Percentiles rank a stretch among this genome's conserved stretches.
Conservation (phyloP, 2,329 filamentous ascomycete species). For the Mollisia scopiformis region DNA sequence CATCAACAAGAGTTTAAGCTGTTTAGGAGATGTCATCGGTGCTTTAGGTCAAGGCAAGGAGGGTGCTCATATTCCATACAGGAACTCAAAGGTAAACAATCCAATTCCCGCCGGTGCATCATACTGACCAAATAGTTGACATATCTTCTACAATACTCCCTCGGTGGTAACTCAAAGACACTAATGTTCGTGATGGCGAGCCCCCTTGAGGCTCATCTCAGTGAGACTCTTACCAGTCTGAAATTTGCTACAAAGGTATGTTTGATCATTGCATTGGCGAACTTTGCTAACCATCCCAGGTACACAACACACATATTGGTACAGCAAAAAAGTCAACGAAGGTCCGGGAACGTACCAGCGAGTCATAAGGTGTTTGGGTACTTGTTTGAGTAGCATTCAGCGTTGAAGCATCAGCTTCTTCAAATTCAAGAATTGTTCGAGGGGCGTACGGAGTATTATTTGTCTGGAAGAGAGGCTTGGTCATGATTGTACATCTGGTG, state of each 20-base stretch:
- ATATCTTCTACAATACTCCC: conserved; percentile 89
- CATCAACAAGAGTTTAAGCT: conserved; percentile 94
- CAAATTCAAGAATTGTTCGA: background rate
- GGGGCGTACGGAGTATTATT: conserved; percentile 15
- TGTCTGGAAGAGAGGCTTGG: conserved; percentile 14
- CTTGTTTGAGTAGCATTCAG: conserved; percentile 20
- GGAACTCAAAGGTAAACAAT: conserved; percentile 82
- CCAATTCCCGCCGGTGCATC: background rate
- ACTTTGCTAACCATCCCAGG: conserved; percentile 45
- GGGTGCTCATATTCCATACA: conserved; percentile 83
- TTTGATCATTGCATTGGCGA: conserved; percentile 18
- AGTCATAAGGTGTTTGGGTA: conserved; percentile 1
- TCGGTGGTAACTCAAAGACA: conserved; percentile 95
- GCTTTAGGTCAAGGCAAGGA: conserved; percentile 84
- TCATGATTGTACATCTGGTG: conserved; percentile 15
- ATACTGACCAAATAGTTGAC: conserved; percentile 62
- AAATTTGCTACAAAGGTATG: conserved; percentile 92
- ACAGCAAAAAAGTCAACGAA: conserved; percentile 79
- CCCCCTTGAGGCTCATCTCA: conserved; percentile 85
- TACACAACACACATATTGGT: conserved; percentile 90
- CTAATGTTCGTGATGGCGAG: conserved; percentile 99
- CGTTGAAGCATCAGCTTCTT: conserved; percentile 13
- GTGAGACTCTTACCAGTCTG: conserved; percentile 91
- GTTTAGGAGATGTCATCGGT: conserved; percentile 91
- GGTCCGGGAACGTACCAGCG: conserved; percentile 43